Base-by-base conservation (phyloP, 495 filamentous ascomycete species). In the Trichoderma reesei region DNA sequence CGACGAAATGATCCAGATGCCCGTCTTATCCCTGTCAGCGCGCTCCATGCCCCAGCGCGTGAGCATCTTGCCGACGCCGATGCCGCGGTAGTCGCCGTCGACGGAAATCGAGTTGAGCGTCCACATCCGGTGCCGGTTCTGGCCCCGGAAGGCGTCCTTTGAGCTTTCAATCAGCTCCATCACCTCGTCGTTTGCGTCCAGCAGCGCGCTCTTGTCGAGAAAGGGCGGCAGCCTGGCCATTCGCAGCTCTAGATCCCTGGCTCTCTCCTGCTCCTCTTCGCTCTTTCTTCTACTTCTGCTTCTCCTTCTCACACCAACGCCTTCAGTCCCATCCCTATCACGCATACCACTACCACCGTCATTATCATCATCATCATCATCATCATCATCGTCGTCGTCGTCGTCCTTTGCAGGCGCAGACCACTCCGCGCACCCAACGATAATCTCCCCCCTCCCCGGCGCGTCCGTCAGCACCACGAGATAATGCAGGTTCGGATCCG, bases 151-250 rank as follows among this genome's bases (percentile, higher is more conserved):
- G 3, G 51, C 51, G 14, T 56, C 51, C 8, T 36, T 56, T 26
- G 51, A 56, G 26, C 34, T 56, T 56, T 56, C 51, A 56, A 56
- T 56, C 51, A 56, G 11, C 51, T 56, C 51, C 51, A 56, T 56
- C 2, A 56, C 51, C 26, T 56, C 51, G 26, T 56, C 51, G 26
- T 56, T 56, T 9, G 51, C 51, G 16, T 56, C 51, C 51, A 56
- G 51, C 51, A 56, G 16, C 6, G 51, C 51, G 20, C 51, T 14
- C 51, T 56, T 56, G 26, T 56, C 51, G 10, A 56, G 8, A 34
- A 56, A 56, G 9, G 51, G 51, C 26, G 51, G 51, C 51, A 56
- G 26, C 9, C 51, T 31, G 26, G 51, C 51, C 51, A 56, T 20
- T n/a, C 51, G 10, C 20, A 56, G 20, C 51, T 56, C 51, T 26